A percentile compares a stretch with the other conserved stretches of the same genome.
These are phyloP conservation scores for Nemania abortiva DNA, from an alignment of 2,329 filamentous ascomycete species.

Conservation along the genomic window DNA sequence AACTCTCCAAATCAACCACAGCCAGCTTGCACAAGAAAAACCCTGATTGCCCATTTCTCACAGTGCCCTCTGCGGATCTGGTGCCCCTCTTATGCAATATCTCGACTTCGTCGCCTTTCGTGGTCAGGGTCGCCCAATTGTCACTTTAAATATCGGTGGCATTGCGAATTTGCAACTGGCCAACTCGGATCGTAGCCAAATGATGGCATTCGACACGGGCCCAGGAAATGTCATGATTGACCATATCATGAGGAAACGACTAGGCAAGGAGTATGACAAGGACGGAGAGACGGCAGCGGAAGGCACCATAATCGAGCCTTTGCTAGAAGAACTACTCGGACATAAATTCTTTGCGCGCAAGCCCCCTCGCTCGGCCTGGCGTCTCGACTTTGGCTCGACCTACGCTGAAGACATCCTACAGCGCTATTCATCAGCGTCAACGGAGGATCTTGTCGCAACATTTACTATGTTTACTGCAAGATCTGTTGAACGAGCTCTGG, in stretches of 20 bases:
- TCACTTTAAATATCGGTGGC: not conserved
- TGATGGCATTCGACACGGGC: not conserved
- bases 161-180: not conserved
- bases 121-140: not conserved
- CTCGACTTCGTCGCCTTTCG: not conserved
- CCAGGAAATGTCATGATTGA: not conserved
- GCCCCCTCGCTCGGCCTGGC: not conserved
- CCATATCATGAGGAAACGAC: no score
- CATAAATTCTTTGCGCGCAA: not conserved
- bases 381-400: not conserved
- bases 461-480: slow-evolving; percentile 2
- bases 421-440: not conserved
- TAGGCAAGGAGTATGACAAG: no score
- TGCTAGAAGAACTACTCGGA: not conserved
- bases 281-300: not conserved
- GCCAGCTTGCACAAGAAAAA: no score
- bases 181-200: not conserved
- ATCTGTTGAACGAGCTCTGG: not conserved
- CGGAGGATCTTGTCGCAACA: not conserved
- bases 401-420: not conserved
- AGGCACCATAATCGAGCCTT: not conserved
- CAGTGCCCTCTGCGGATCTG: not conserved
- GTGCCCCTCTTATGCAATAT: not conserved
- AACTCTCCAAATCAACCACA: no score
- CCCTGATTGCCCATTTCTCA: no score